phyloP scores from a whole-genome alignment of 2,329 filamentous ascomycete species.

The Neonectria neomacrospora region DNA sequence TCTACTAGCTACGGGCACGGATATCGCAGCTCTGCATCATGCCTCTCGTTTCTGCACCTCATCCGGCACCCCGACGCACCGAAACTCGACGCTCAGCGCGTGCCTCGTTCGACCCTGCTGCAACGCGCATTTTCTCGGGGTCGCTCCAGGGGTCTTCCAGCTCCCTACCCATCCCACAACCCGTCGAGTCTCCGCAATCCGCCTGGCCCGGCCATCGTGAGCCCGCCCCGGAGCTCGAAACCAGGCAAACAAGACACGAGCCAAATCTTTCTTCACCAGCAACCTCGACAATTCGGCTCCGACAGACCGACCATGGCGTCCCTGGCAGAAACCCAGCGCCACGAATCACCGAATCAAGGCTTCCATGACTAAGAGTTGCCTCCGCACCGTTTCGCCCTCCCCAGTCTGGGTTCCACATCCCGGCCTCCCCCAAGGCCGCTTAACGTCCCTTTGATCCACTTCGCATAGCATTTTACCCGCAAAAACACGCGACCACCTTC shows the following conservation, averaged over 20 bases:
- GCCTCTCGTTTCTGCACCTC: conserved; percentile 15
- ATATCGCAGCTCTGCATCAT: conserved; percentile 3
- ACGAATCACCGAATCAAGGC: conserved; percentile 27
- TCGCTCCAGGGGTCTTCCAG: conserved; percentile 23
- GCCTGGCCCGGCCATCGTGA: conserved; percentile 19
- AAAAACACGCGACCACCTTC: conserved; percentile 44
- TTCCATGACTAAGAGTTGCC: conserved; percentile 31
- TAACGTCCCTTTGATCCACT: conserved; percentile 41
- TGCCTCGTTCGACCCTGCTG: conserved; percentile 32
- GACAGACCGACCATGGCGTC: conserved; percentile 24
- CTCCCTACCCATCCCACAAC: conserved; percentile 19
- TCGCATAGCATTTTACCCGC: conserved; percentile 41
- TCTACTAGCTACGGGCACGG: too few species aligned
- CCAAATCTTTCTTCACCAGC: conserved; percentile 21
- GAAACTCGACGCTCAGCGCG: neutral
- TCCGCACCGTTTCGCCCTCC: conserved; percentile 35
- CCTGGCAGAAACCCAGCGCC: conserved; percentile 15
- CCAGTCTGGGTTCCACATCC: conserved; percentile 44
- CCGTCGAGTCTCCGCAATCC: conserved; percentile 30
- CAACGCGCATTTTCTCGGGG: conserved; percentile 26
- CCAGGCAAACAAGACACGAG: neutral
- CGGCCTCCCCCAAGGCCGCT: conserved; percentile 40
- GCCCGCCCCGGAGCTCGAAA: neutral
- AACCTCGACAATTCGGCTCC: conserved; percentile 24
- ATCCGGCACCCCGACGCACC: conserved; percentile 20